A percentile compares a stretch with the other conserved stretches of the same genome.
phyloP scores from a whole-genome alignment of 352 stramenopile species.

The Phytopythium oedochilum region DNA sequence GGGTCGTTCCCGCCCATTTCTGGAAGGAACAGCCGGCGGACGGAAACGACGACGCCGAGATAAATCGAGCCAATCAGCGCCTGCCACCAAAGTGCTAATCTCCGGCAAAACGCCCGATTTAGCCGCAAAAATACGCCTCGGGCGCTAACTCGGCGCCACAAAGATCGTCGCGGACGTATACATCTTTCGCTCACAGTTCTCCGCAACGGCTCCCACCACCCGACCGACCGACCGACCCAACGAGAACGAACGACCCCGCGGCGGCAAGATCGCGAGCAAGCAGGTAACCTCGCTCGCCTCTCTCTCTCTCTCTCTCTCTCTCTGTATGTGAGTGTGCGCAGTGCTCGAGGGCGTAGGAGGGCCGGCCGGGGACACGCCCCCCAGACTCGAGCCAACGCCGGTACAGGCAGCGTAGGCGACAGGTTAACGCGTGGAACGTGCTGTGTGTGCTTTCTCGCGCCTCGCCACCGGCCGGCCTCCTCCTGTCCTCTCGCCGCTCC shows the following conservation, averaged over 20 bases:
- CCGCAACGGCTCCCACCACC: background rate
- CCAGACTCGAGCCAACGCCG: background rate
- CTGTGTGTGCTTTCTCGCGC: background rate
- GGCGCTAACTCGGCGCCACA: background rate
- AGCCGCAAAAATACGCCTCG: background rate
- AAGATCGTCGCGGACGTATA: background rate
- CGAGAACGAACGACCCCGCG: background rate
- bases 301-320: background rate
- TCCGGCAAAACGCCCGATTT: background rate
- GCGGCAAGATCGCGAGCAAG: background rate
- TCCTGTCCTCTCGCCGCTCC: background rate
- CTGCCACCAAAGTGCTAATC: constrained; percentile 30
- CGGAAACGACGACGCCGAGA: constrained; percentile 8
- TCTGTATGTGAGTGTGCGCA: no score
- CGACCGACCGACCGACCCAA: background rate
- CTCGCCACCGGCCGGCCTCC: background rate
- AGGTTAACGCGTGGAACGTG: constrained; percentile 2
- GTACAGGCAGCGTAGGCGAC: constrained; percentile 2
- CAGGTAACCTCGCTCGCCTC: background rate
- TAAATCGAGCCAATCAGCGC: constrained; percentile 29
- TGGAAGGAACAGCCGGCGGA: no score
- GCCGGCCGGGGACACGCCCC: background rate
- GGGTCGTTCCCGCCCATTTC: no score
- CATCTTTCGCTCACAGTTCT: background rate
- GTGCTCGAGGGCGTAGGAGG: background rate